These are phyloP conservation scores for Melastoma candidum DNA, from an alignment of 441 rosid species.

Conservation along the genomic window DNA sequence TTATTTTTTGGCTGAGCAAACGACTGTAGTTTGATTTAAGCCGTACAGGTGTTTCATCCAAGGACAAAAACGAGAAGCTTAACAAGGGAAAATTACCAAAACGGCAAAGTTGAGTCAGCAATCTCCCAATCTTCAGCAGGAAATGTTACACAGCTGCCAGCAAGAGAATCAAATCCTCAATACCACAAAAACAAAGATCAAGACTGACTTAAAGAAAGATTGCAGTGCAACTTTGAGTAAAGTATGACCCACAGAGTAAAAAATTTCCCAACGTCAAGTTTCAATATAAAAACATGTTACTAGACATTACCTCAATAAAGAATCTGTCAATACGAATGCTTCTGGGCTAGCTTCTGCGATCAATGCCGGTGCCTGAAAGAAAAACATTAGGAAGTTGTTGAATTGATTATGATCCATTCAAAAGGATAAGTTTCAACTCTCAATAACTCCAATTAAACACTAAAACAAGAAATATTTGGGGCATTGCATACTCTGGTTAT, in stretches of 20 bases:
- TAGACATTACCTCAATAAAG: slow-evolving; percentile 58
- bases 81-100: slow-evolving; percentile 47
- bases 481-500: not conserved
- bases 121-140: slow-evolving; percentile 97
- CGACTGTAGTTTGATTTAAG: no score
- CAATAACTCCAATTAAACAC: no score
- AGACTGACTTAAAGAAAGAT: not conserved
- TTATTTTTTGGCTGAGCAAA: no score
- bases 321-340: slow-evolving; percentile 70
- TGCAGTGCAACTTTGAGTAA: no score
- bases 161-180: slow-evolving; percentile 12
- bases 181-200: slow-evolving; percentile 5
- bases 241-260: no score
- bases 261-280: no score
- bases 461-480: no score
- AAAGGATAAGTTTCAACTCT: no score
- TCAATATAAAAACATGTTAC: not conserved
- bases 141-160: slow-evolving; percentile 77
- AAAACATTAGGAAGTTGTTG: slow-evolving; percentile 15
- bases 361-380: slow-evolving; percentile 67
- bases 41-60: not conserved
- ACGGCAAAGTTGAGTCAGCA: slow-evolving; percentile 96
- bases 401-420: slow-evolving; percentile 2
- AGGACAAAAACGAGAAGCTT: not conserved
- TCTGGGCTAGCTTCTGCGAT: slow-evolving; percentile 83